A percentile compares a stretch with the other conserved stretches of the same genome.
phyloP scores from a whole-genome alignment of 176 grass and related monocot species.

The Carex pumila region DNA sequence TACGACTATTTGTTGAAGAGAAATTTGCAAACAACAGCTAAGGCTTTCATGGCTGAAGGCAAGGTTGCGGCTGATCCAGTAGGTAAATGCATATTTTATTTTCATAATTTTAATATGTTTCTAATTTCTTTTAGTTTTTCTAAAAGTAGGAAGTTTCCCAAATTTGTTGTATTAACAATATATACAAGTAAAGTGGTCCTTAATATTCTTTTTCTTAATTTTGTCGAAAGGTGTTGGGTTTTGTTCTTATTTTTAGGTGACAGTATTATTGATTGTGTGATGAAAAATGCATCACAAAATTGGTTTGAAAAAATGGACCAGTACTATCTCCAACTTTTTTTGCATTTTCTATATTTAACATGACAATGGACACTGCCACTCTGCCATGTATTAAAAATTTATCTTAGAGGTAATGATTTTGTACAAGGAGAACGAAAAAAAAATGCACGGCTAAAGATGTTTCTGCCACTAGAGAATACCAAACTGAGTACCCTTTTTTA shows the following conservation, averaged over 20 bases:
- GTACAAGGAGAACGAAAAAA: not conserved
- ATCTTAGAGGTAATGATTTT: not conserved
- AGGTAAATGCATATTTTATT: slow-evolving; percentile 41
- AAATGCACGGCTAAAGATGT: not conserved
- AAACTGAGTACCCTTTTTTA: not conserved
- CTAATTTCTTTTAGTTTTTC: not conserved
- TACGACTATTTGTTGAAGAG: slow-evolving; percentile 88
- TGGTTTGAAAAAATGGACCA: not conserved
- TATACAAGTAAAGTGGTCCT: not conserved
- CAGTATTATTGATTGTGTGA: not conserved
- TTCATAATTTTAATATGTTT: not conserved
- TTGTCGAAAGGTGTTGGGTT: not conserved
- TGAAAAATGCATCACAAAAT: not conserved
- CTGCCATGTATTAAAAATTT: not conserved
- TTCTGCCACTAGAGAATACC: not conserved
- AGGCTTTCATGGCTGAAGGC: slow-evolving; percentile 93
- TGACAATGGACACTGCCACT: not conserved
- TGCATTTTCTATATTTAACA: not conserved
- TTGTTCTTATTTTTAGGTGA: slow-evolving; percentile 1
- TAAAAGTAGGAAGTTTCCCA: not conserved
- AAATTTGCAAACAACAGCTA: slow-evolving; percentile 85
- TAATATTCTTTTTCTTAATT: not conserved
- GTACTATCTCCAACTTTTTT: not conserved
- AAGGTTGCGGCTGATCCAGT: slow-evolving; percentile 95
- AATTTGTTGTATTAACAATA: not conserved